Percentiles rank a stretch among this genome's conserved stretches.
Evolutionary conservation across 805 yeast species (phyloP).

Genomic region (Teunomyces cretensis): DNA sequence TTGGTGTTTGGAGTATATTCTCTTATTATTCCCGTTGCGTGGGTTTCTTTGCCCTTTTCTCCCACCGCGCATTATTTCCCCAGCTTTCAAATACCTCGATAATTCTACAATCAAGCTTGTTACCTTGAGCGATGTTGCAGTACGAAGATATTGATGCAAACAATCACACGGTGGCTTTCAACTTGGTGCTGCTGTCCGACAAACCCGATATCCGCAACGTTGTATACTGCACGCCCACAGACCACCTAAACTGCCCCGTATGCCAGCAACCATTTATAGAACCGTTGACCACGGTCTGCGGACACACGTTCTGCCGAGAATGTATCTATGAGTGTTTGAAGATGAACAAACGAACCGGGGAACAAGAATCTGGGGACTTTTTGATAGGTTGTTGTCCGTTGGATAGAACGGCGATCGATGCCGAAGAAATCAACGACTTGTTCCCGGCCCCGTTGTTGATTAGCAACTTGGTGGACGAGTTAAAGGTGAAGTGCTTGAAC

Average conservation of each 20-base stretch:
- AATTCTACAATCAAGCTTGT: background rate
- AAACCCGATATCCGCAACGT: constrained; percentile 31
- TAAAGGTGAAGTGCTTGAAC: constrained; percentile 56
- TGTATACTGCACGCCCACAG: constrained; percentile 30
- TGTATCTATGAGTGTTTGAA: constrained; percentile 20
- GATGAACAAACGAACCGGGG: constrained; percentile 23
- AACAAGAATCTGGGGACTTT: constrained; percentile 3
- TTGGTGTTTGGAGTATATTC: too few relatives aligned
- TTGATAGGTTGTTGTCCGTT: constrained; percentile 50
- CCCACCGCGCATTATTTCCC: constrained; percentile 1
- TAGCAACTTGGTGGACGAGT: constrained; percentile 60
- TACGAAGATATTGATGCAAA: constrained; percentile 6
- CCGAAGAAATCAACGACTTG: constrained; percentile 29
- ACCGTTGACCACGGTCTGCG: constrained; percentile 54
- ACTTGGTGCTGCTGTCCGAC: constrained; percentile 11
- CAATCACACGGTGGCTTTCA: constrained; percentile 15
- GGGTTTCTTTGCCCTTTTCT: too few relatives aligned
- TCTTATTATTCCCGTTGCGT: too few relatives aligned
- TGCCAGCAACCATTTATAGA: constrained; percentile 62
- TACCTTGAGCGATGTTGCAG: background rate
- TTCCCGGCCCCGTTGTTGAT: constrained; percentile 59
- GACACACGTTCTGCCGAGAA: constrained; percentile 16
- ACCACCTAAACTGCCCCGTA: constrained; percentile 52
- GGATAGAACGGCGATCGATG: constrained; percentile 52
- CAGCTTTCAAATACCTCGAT: background rate